These are phyloP conservation scores for Curvularia verruculosa DNA, from an alignment of 2,329 filamentous ascomycete species.

Conservation along the genomic window DNA sequence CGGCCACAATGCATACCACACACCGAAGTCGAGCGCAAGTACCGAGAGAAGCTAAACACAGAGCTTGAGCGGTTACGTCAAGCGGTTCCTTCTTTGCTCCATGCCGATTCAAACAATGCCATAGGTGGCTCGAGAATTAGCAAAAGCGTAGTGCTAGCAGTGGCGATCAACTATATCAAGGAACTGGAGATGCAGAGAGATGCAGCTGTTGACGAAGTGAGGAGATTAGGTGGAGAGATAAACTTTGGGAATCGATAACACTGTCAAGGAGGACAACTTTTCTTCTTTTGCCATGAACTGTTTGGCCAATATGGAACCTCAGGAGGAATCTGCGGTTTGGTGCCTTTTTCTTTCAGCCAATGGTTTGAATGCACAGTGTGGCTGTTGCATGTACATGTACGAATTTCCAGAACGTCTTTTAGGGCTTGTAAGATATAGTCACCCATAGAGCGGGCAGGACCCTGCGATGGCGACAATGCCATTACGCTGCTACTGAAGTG, in stretches of 20 bases:
- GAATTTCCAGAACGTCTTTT: neutral
- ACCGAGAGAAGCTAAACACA: slow-evolving; percentile 30
- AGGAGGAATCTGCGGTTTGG: neutral
- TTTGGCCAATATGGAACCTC: neutral
- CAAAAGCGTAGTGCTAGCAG: slow-evolving; percentile 21
- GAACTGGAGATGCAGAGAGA: slow-evolving; percentile 18
- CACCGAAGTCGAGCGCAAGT: slow-evolving; percentile 28
- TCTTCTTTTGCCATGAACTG: neutral
- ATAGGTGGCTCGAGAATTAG: slow-evolving; percentile 15
- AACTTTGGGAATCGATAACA: neutral
- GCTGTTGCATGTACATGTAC: neutral
- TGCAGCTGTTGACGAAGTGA: slow-evolving; percentile 13
- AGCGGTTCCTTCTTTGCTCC: slow-evolving; percentile 30
- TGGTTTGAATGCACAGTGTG: neutral
- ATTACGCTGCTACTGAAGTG: neutral
- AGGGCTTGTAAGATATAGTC: neutral
- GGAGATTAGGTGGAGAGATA: slow-evolving; percentile 11
- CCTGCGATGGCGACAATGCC: neutral
- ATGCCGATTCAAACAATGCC: slow-evolving; percentile 13
- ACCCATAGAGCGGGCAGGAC: neutral
- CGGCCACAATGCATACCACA: slow-evolving; percentile 23
- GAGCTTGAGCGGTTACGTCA: slow-evolving; percentile 32
- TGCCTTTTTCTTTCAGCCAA: neutral
- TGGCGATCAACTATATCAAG: slow-evolving; percentile 23
- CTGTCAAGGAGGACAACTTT: neutral